Conservation (phyloP, 2,329 filamentous ascomycete genomes). For the Drechslerella stenobrocha region DNA sequence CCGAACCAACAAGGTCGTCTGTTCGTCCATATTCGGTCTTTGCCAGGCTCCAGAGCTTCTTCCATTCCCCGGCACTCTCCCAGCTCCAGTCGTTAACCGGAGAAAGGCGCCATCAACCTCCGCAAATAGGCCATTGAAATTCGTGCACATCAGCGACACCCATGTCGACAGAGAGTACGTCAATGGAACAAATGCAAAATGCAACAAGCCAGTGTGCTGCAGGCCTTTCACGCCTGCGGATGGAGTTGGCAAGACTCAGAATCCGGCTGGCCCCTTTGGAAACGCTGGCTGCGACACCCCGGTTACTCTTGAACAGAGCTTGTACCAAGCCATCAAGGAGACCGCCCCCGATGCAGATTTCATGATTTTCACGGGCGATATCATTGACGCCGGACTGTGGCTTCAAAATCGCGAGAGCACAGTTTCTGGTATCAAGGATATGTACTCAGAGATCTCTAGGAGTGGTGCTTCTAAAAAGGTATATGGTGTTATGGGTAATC, state of each 20-base stretch:
- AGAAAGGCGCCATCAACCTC: slow-evolving; percentile 10
- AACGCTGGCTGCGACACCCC: slow-evolving; percentile 63
- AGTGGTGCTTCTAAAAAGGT: slow-evolving; percentile 57
- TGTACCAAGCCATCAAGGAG: slow-evolving; percentile 57
- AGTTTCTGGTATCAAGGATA: slow-evolving; percentile 56
- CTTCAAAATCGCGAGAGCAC: slow-evolving; percentile 55
- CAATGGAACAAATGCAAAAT: slow-evolving; percentile 62
- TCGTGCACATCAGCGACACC: slow-evolving; percentile 66
- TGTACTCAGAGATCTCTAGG: slow-evolving; percentile 59
- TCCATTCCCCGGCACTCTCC: slow-evolving; percentile 35
- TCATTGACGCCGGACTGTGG: slow-evolving; percentile 63
- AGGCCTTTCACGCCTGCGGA: slow-evolving; percentile 60
- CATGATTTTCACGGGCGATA: slow-evolving; percentile 65
- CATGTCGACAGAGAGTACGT: slow-evolving; percentile 64
- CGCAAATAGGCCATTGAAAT: slow-evolving; percentile 53
- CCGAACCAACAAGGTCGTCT: slow-evolving; percentile 42
- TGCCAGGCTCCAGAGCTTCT: slow-evolving; percentile 24
- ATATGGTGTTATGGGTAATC: slow-evolving; percentile 64
- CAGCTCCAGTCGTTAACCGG: slow-evolving; percentile 21
- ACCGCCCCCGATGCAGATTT: slow-evolving; percentile 58
- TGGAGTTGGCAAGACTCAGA: slow-evolving; percentile 59
- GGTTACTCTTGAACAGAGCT: slow-evolving; percentile 61
- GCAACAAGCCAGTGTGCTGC: slow-evolving; percentile 66
- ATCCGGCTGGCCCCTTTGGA: slow-evolving; percentile 61
- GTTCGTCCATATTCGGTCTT: slow-evolving; percentile 31